phyloP scores from a whole-genome alignment of 2,329 filamentous ascomycete species.

The Aureobasidium pullulans region DNA sequence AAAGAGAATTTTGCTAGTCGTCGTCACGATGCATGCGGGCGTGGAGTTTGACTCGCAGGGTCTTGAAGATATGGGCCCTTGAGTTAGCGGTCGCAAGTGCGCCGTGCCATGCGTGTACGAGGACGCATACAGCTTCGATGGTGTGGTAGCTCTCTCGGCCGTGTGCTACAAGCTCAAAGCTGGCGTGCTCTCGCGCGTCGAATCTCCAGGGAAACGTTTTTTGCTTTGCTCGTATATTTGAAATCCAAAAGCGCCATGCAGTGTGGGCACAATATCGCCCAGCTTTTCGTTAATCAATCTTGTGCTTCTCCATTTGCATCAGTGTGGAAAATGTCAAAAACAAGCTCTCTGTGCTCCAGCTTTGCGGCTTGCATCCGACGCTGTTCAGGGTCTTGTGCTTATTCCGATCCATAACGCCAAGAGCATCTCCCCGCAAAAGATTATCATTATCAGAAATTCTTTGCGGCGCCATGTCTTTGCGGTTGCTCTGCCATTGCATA shows the following conservation, averaged over 20 bases:
- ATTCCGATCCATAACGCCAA: background rate
- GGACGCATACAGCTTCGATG: slow-evolving; percentile 3
- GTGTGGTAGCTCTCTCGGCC: slow-evolving; percentile 1
- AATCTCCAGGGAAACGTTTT: slow-evolving; percentile 7
- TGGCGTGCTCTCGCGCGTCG: background rate
- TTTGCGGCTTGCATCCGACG: slow-evolving; percentile 9
- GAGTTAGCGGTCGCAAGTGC: background rate
- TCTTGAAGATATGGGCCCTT: background rate
- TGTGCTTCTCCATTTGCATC: background rate
- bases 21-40: slow-evolving; percentile 5
- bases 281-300: background rate
- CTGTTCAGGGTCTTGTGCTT: slow-evolving; percentile 9
- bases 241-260: slow-evolving; percentile 5
- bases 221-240: slow-evolving; percentile 9
- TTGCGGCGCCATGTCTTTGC: slow-evolving; percentile 3
- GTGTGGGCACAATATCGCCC: slow-evolving; percentile 4
- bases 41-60: slow-evolving; percentile 1
- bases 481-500: slow-evolving; percentile 12
- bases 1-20: slow-evolving; percentile 6
- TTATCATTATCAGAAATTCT: background rate
- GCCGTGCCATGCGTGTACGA: slow-evolving; percentile 9
- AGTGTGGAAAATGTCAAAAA: slow-evolving; percentile 6
- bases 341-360: slow-evolving; percentile 5
- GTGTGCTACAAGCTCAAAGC: background rate
- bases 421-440: background rate